A percentile compares a stretch with the other conserved stretches of the same genome.
Evolutionary conservation across 495 filamentous ascomycete species (phyloP).

Genomic region (Articulospora tetracladia): DNA sequence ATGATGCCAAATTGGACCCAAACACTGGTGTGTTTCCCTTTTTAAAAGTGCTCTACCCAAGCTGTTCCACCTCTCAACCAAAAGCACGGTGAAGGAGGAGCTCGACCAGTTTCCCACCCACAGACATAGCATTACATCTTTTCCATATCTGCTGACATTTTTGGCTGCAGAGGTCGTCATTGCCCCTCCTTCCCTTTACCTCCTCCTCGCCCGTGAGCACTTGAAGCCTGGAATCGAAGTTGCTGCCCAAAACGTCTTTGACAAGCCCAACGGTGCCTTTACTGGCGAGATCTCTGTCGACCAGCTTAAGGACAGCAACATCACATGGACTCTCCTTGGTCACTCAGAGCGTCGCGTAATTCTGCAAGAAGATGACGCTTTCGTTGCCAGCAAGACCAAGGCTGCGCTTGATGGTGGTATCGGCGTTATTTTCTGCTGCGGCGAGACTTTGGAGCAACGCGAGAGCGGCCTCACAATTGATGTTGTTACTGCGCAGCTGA

Average conservation of each 20-base stretch:
- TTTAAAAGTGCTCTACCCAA: neutral
- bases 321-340: constrained; percentile 86
- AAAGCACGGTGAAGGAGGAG: neutral
- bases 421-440: constrained; percentile 92
- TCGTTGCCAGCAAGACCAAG: constrained; percentile 91
- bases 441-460: constrained; percentile 90
- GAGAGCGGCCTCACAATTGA: constrained; percentile 83
- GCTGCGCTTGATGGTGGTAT: constrained; percentile 81
- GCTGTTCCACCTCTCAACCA: neutral
- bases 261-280: constrained; percentile 95
- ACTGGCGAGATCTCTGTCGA: constrained; percentile 92
- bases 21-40: constrained; percentile 53
- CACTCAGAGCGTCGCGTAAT: constrained; percentile 91
- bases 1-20: constrained; percentile 67
- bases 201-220: constrained; percentile 75
- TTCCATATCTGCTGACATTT: constrained; percentile 3
- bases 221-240: constrained; percentile 65
- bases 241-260: constrained; percentile 91
- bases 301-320: constrained; percentile 79
- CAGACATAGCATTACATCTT: neutral
- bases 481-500: constrained; percentile 79
- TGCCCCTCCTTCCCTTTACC: constrained; percentile 85
- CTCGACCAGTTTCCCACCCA: neutral
- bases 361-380: constrained; percentile 78
- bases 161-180: constrained; percentile 81